phyloP scores from a whole-genome alignment of 441 rosid species.

The Metrosideros polymorpha region DNA sequence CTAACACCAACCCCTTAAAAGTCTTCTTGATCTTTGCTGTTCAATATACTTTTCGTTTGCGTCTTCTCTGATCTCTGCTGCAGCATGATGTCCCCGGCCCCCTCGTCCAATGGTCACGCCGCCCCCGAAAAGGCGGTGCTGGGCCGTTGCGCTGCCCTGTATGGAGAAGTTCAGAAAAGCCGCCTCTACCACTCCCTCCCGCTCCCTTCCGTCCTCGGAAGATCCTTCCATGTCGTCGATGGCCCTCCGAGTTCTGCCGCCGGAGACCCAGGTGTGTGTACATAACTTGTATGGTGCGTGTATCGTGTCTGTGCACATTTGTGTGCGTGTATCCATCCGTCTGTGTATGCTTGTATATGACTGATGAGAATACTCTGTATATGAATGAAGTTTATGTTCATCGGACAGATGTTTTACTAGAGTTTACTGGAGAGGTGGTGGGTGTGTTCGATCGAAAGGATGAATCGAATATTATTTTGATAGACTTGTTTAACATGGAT shows the following conservation, averaged over 20 bases:
- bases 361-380: neutral
- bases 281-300: too few species aligned
- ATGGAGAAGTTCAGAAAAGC: neutral
- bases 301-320: neutral
- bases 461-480: neutral
- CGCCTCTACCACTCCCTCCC: neutral
- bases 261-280: slow-evolving; percentile 1
- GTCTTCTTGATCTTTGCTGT: neutral
- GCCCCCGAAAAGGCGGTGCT: neutral
- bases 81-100: neutral
- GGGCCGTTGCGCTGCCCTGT: neutral
- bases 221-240: neutral
- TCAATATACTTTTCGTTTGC: neutral
- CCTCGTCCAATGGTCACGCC: neutral
- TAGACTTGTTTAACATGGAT: neutral
- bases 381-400: neutral
- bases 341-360: neutral
- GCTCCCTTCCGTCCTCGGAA: neutral
- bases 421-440: neutral
- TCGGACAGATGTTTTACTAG: neutral
- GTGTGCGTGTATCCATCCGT: neutral
- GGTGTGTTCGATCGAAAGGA: neutral
- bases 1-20: neutral
- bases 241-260: slow-evolving; percentile 7
- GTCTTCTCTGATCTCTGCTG: neutral